Evolutionary conservation across 2,329 filamentous ascomycete genomes (phyloP).

Genomic region (Bisporella sp.): DNA sequence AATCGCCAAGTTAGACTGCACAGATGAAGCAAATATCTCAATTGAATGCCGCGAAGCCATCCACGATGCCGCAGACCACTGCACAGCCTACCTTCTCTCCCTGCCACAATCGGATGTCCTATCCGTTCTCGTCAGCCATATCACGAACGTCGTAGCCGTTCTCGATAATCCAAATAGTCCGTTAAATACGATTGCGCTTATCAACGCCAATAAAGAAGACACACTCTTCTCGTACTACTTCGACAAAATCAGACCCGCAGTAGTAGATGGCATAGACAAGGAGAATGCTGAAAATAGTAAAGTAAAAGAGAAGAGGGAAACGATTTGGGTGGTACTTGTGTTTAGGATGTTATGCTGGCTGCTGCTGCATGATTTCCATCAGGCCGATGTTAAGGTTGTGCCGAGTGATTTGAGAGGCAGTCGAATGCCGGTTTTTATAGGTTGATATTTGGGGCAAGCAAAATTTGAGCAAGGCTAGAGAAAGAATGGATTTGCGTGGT

Average conservation of each 20-base stretch:
- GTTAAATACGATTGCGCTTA: constrained; percentile 27
- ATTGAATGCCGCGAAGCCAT: constrained; percentile 21
- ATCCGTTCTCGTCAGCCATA: constrained; percentile 19
- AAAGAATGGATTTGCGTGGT: too few species aligned
- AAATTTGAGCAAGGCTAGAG: too few species aligned
- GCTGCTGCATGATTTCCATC: constrained; percentile 49
- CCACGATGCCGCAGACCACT: constrained; percentile 20
- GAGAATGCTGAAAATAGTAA: constrained; percentile 7
- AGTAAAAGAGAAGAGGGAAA: constrained; percentile 18
- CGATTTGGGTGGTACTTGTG: constrained; percentile 48
- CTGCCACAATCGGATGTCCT: constrained; percentile 17
- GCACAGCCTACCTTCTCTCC: constrained; percentile 16
- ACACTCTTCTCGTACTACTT: constrained; percentile 49
- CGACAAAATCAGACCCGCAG: constrained; percentile 33
- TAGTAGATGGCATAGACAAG: constrained; percentile 30
- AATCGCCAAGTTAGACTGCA: constrained; percentile 10
- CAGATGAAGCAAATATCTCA: constrained; percentile 15
- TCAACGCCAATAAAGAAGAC: constrained; percentile 40
- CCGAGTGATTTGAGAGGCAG: constrained; percentile 48
- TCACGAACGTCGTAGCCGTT: constrained; percentile 31
- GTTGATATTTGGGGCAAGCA: constrained; percentile 17
- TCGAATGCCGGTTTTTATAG: constrained; percentile 49
- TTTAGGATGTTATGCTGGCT: constrained; percentile 54
- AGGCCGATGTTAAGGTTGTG: constrained; percentile 43
- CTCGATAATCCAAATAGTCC: constrained; percentile 35